Evolutionary conservation across 208 protist species (phyloP).

Genomic region (Leishmania major): DNA sequence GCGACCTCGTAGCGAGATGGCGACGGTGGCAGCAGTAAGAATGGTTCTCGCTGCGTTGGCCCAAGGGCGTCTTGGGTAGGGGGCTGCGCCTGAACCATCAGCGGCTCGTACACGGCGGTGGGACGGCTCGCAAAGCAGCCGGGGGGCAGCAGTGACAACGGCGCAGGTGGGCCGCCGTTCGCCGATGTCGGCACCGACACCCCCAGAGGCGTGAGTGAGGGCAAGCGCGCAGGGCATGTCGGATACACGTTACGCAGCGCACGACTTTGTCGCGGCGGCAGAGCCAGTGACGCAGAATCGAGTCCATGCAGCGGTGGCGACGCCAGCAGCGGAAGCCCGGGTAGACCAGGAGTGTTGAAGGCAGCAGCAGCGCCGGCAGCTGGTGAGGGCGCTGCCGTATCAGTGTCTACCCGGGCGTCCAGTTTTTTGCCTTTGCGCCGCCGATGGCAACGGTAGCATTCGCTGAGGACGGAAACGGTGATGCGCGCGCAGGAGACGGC

Average conservation of each 20-base stretch:
- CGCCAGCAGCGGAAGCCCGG: conserved; percentile 1
- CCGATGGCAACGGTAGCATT: neutral
- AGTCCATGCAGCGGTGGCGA: neutral
- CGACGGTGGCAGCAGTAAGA: neutral
- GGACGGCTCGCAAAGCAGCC: conserved; percentile 18
- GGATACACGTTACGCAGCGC: neutral
- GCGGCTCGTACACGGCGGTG: conserved; percentile 12
- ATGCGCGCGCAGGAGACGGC: conserved; percentile 1
- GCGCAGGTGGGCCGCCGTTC: neutral
- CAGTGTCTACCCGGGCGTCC: conserved; percentile 24
- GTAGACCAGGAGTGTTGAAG: conserved; percentile 1
- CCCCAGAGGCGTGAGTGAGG: conserved; percentile 5
- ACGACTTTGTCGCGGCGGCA: neutral
- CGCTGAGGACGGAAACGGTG: neutral
- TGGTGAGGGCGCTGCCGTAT: conserved; percentile 1
- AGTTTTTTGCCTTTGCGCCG: conserved; percentile 26
- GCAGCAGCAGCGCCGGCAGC: neutral
- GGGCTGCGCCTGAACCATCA: neutral
- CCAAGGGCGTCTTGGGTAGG: neutral
- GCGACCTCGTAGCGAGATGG: neutral
- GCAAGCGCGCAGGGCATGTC: neutral
- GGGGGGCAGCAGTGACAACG: conserved; percentile 10
- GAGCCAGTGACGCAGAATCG: neutral
- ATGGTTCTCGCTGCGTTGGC: neutral
- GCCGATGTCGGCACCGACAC: neutral